Conservation (phyloP, 768 basidiomycete species). For the Rhodotorula babjevae region DNA sequence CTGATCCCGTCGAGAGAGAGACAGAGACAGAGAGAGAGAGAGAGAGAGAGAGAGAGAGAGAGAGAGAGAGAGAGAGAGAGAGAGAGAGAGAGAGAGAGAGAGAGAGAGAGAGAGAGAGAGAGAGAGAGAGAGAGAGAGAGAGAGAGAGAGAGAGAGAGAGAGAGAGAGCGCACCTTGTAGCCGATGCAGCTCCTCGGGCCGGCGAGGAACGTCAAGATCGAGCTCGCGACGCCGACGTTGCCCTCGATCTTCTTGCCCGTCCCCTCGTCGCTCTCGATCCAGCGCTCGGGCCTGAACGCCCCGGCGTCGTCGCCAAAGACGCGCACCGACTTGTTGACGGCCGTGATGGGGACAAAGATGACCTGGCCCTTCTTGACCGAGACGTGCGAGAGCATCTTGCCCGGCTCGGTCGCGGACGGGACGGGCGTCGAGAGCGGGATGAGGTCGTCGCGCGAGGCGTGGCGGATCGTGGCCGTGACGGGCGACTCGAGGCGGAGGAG, state of each 20-base stretch:
- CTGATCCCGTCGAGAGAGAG: too few species aligned
- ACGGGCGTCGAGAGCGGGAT: slow-evolving; percentile 56
- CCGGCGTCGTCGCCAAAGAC: slow-evolving; percentile 67
- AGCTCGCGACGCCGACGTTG: slow-evolving; percentile 55
- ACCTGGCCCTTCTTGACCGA: slow-evolving; percentile 54
- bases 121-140: too few species aligned
- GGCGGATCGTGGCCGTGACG: slow-evolving; percentile 73
- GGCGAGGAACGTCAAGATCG: slow-evolving; percentile 42
- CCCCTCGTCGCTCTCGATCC: slow-evolving; percentile 49
- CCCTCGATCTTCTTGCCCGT: slow-evolving; percentile 45
- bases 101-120: too few species aligned
- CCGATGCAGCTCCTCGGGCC: slow-evolving; percentile 32
- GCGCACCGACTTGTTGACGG: slow-evolving; percentile 56
- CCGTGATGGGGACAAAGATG: slow-evolving; percentile 59
- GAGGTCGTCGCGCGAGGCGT: slow-evolving; percentile 67
- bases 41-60: too few species aligned
- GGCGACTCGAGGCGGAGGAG: slow-evolving; percentile 73
- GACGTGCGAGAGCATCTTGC: slow-evolving; percentile 42
- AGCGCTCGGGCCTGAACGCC: slow-evolving; percentile 61
- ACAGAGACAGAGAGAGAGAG: too few species aligned
- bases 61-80: too few species aligned
- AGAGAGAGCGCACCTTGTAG: slow-evolving; percentile 7
- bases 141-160: too few species aligned
- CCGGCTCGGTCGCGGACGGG: neutral
- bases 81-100: too few species aligned